Evolutionary conservation across 495 filamentous ascomycete species (phyloP), one percentile per base, ranked within the genome.

Genomic region (Trichocladium antarcticum): DNA sequence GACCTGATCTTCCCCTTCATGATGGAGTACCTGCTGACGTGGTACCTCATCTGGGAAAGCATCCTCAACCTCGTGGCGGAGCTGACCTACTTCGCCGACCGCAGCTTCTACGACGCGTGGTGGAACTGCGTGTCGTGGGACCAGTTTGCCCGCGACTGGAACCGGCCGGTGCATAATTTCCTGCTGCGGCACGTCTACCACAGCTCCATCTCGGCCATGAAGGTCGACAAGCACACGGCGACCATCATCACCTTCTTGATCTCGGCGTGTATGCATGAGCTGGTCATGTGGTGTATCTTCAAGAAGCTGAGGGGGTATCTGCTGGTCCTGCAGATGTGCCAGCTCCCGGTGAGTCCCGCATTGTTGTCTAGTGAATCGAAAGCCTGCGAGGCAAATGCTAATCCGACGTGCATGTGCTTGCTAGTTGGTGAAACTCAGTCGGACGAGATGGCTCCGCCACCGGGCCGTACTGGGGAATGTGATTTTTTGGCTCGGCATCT

Each of bases 21-120:
- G 61, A 77, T 88, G 67, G 83, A 87, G 61, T 84, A 85, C 53
- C 64, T 86, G 49, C 64, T 81, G 51, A 63, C 72, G 16, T 84
- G 79, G 78, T 87, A 86, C 58, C 73, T 88, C 21, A 86, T 88
- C 57, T 88, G 84, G 84, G 84, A 87, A 66, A 82, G 81, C 42
- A 75, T 86, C 42, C 77, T 87, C 43, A 87, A 88, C 66, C 74
- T 84, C 32, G 62, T 87, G 5, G 84, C 82, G 5, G 84, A 88
- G 59, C 59, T 88, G 44, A 86, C 82, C 1, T 64, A 67, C 32
- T 88, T 87, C 58, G 82, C 83, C n/a, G 84, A 87, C 60, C 78
- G 84, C 38, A 76, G 76, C 39, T 87, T 87, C 66, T 87, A 87
- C 58, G 80, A 78, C 32, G 79, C 79, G 52, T 89, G 84, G 83